Evolutionary conservation across 805 yeast genomes (phyloP).

Genomic region (Cyberlindnera mycetangii): DNA sequence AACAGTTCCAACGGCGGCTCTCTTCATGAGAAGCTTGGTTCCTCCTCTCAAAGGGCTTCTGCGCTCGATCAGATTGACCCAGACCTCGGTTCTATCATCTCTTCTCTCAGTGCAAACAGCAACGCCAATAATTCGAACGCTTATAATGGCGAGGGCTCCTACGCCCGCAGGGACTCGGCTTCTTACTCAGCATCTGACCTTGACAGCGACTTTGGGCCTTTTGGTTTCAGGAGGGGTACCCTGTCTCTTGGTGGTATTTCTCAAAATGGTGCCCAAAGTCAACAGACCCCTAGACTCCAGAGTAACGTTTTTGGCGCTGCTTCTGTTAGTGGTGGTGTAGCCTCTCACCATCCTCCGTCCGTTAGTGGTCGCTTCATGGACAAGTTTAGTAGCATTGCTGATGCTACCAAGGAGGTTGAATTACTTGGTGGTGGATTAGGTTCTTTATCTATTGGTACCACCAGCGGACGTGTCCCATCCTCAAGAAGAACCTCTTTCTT

Average conservation of each 20-base stretch:
- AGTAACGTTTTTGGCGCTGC: constrained; percentile 53
- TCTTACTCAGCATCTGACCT: constrained; percentile 35
- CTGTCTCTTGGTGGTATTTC: constrained; percentile 37
- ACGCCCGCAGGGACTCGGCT: constrained; percentile 37
- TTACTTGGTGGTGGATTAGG: constrained; percentile 42
- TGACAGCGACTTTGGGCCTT: constrained; percentile 37
- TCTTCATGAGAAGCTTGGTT: constrained; percentile 11
- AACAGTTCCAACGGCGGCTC: constrained; percentile 7
- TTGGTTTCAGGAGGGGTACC: constrained; percentile 48
- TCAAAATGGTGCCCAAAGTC: constrained; percentile 18
- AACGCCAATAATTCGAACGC: constrained; percentile 17
- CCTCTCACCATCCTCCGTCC: constrained; percentile 24
- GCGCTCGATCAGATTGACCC: constrained; percentile 26
- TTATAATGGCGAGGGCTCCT: background rate
- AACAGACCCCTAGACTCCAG: constrained; percentile 30
- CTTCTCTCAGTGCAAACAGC: constrained; percentile 29
- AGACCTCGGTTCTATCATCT: constrained; percentile 30
- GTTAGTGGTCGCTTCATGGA: constrained; percentile 46
- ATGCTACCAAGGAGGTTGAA: constrained; percentile 67
- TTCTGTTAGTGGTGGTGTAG: constrained; percentile 52
- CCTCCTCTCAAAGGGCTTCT: constrained; percentile 12
- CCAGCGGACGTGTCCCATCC: constrained; percentile 33
- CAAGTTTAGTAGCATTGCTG: constrained; percentile 63
- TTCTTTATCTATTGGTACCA: constrained; percentile 33
- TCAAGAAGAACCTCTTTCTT: constrained; percentile 54